Evolutionary conservation across 2,329 filamentous ascomycete genomes (phyloP).

Genomic region (Pseudophaeomoniella oleicola): DNA sequence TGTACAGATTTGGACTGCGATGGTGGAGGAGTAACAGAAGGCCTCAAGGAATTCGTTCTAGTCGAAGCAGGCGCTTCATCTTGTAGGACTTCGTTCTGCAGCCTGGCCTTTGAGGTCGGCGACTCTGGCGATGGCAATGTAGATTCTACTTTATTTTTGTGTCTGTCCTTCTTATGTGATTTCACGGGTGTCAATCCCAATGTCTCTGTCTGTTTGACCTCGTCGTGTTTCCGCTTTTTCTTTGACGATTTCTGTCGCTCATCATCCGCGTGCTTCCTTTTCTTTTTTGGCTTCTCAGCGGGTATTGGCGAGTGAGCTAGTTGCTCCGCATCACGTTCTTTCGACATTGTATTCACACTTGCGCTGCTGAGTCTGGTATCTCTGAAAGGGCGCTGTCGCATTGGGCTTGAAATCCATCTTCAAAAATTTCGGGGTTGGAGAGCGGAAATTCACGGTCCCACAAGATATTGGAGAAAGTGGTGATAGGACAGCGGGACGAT

Average conservation of each 20-base stretch:
- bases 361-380: too few species aligned
- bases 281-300: background rate
- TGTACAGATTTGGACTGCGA: background rate
- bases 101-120: background rate
- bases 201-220: background rate
- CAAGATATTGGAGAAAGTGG: too few species aligned
- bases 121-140: background rate
- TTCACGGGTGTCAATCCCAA: background rate
- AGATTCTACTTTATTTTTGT: background rate
- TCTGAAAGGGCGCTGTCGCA: background rate
- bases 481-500: too few species aligned
- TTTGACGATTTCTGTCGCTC: background rate
- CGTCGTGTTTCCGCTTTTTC: background rate
- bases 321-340: background rate
- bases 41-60: background rate
- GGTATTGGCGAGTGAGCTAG: background rate
- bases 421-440: background rate
- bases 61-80: background rate
- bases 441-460: background rate
- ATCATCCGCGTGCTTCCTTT: background rate
- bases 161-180: background rate
- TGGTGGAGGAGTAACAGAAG: background rate
- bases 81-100: background rate
- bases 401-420: background rate
- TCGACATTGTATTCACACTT: background rate